A percentile compares a stretch with the other conserved stretches of the same genome.
Evolutionary conservation across 805 yeast genomes (phyloP).

Genomic region (Wickerhamomyces mucosus): DNA sequence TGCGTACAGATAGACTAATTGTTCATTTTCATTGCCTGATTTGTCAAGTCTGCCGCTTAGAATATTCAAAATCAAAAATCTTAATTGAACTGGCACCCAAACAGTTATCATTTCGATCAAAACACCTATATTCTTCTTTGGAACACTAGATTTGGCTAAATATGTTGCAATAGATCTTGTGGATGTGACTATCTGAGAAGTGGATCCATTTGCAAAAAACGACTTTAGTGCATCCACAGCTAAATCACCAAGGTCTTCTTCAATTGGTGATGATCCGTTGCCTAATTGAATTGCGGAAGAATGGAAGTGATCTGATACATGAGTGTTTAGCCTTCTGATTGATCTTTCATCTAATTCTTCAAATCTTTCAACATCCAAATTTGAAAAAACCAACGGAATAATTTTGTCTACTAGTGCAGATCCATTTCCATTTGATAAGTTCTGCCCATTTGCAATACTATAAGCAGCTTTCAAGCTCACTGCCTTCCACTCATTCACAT

Average conservation of each 20-base stretch:
- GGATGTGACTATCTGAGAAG: constrained; percentile 49
- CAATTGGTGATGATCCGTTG: constrained; percentile 7
- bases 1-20: constrained; percentile 28
- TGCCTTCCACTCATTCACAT: constrained; percentile 25
- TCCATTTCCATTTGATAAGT: constrained; percentile 9
- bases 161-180: constrained; percentile 43
- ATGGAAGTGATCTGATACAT: neutral
- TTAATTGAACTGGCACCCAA: constrained; percentile 73
- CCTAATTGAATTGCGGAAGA: neutral
- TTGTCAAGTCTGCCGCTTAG: constrained; percentile 26
- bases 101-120: constrained; percentile 57
- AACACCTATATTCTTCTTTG: constrained; percentile 40
- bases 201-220: constrained; percentile 54
- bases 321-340: neutral
- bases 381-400: constrained; percentile 9
- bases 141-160: constrained; percentile 26
- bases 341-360: neutral
- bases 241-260: constrained; percentile 20
- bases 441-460: constrained; percentile 24
- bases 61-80: constrained; percentile 55
- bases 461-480: constrained; percentile 37
- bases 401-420: constrained; percentile 10
- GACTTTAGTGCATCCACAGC: constrained; percentile 38
- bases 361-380: constrained; percentile 7
- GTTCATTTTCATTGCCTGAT: constrained; percentile 13